Conservation (phyloP, 2,329 filamentous ascomycete species). For the Colletotrichum liriopes region DNA sequence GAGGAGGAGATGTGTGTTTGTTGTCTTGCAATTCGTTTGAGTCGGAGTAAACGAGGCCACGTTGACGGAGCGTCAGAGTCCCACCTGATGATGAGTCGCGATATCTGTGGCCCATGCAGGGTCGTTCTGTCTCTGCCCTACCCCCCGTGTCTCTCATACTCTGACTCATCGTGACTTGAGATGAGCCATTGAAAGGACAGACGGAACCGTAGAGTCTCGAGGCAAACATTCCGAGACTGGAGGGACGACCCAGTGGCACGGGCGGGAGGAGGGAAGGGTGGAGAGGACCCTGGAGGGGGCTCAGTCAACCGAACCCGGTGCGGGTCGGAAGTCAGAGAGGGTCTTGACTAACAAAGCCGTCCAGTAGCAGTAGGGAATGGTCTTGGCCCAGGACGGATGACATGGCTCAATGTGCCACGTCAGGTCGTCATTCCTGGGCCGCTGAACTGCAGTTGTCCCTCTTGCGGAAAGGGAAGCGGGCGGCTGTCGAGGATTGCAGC, state of each 20-base stretch:
- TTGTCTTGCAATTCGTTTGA: not conserved
- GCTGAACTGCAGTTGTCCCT: not conserved
- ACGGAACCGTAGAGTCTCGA: not conserved
- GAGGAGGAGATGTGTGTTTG: not conserved
- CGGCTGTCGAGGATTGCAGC: not conserved
- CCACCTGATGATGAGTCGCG: not conserved
- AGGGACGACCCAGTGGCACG: conserved; percentile 20
- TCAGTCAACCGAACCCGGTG: conserved; percentile 15
- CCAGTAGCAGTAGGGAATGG: not conserved
- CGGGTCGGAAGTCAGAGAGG: conserved; percentile 7
- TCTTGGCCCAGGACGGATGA: not conserved
- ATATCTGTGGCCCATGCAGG: not conserved
- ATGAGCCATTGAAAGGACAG: not conserved
- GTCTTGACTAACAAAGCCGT: not conserved
- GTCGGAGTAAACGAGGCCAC: not conserved
- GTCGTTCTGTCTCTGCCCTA: not conserved
- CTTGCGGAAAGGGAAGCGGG: not conserved
- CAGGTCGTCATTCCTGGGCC: conserved; percentile 17
- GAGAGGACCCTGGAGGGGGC: conserved; percentile 1
- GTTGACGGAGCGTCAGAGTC: conserved; percentile 2
- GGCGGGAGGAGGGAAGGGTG: conserved; percentile 3
- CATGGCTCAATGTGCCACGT: conserved; percentile 21
- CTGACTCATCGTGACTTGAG: not conserved
- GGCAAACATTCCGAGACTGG: not conserved
- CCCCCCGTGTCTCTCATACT: not conserved